Evolutionary conservation across 768 basidiomycete species (phyloP).

Genomic region (Lactifluus rugatus): DNA sequence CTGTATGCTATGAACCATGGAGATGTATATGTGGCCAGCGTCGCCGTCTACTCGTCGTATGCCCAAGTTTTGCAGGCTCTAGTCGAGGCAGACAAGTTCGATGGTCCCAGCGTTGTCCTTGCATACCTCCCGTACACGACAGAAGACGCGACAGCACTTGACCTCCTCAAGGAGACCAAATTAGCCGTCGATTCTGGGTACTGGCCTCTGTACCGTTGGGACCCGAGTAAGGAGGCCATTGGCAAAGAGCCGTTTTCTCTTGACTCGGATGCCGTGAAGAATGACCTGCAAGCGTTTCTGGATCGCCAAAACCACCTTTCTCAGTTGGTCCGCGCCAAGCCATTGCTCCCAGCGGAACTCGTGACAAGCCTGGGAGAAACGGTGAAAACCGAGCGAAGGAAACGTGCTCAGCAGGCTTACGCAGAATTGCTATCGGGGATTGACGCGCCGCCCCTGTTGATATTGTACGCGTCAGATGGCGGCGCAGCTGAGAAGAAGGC

Average conservation of each 20-base stretch:
- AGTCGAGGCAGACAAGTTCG: constrained; percentile 81
- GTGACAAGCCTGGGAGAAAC: constrained; percentile 78
- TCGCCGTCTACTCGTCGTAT: constrained; percentile 94
- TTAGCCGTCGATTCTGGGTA: constrained; percentile 92
- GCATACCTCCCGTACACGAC: constrained; percentile 86
- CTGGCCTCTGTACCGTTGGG: constrained; percentile 98
- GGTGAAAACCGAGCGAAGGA: constrained; percentile 73
- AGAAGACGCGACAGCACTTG: constrained; percentile 70
- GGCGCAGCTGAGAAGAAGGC: constrained; percentile 93
- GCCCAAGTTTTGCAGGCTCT: constrained; percentile 87
- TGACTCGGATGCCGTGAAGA: constrained; percentile 90
- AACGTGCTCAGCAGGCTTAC: constrained; percentile 75
- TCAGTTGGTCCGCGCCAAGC: constrained; percentile 76
- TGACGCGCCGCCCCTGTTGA: constrained; percentile 79
- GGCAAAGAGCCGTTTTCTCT: constrained; percentile 84
- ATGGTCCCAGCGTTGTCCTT: constrained; percentile 85
- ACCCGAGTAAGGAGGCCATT: constrained; percentile 69
- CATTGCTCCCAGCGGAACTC: constrained; percentile 71
- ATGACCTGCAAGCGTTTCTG: constrained; percentile 86
- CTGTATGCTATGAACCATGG: constrained; percentile 99
- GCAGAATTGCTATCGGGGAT: constrained; percentile 75
- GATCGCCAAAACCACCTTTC: constrained; percentile 95
- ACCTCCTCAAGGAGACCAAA: constrained; percentile 93
- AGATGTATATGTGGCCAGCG: constrained; percentile 89
- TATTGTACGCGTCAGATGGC: constrained; percentile 93